Evolutionary conservation across 2,329 filamentous ascomycete genomes (phyloP).

Genomic region (Diaporthe caulivora): DNA sequence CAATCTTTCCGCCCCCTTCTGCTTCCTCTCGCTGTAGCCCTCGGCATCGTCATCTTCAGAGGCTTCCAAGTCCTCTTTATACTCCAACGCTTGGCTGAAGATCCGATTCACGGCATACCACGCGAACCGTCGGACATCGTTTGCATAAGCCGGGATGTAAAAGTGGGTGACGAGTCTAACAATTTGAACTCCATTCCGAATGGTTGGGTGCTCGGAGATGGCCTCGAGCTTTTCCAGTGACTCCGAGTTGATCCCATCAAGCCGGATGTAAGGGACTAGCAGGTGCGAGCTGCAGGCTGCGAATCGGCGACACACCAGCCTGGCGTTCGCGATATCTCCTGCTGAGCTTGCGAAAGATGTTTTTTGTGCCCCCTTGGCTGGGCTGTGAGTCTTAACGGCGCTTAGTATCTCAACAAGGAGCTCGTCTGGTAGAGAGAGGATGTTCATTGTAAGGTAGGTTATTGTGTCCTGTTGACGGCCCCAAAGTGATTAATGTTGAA

Average conservation of each 20-base stretch:
- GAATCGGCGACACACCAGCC: constrained; percentile 35
- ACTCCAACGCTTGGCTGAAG: neutral
- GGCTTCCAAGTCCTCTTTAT: constrained; percentile 1
- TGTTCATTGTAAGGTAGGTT: neutral
- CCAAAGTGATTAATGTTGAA: neutral
- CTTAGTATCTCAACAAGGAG: constrained; percentile 32
- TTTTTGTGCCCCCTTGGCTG: neutral
- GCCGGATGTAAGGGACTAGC: constrained; percentile 26
- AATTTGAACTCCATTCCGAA: constrained; percentile 19
- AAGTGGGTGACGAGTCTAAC: constrained; percentile 20
- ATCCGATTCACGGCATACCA: constrained; percentile 22
- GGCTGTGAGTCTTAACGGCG: constrained; percentile 28
- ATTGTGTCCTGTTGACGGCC: neutral
- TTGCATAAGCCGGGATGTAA: constrained; percentile 12
- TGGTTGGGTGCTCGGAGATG: constrained; percentile 28
- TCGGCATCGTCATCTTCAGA: neutral
- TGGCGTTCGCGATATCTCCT: constrained; percentile 17
- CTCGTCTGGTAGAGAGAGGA: constrained; percentile 36
- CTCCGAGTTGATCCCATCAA: constrained; percentile 20
- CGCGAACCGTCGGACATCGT: constrained; percentile 23
- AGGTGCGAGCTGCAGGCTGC: constrained; percentile 33
- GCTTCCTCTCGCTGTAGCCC: neutral
- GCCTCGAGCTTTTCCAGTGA: constrained; percentile 33
- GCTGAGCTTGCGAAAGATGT: constrained; percentile 27
- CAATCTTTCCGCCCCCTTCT: neutral